Evolutionary conservation across 345 rosid species (phyloP).

Genomic region (Rhodamnia rubescens): DNA sequence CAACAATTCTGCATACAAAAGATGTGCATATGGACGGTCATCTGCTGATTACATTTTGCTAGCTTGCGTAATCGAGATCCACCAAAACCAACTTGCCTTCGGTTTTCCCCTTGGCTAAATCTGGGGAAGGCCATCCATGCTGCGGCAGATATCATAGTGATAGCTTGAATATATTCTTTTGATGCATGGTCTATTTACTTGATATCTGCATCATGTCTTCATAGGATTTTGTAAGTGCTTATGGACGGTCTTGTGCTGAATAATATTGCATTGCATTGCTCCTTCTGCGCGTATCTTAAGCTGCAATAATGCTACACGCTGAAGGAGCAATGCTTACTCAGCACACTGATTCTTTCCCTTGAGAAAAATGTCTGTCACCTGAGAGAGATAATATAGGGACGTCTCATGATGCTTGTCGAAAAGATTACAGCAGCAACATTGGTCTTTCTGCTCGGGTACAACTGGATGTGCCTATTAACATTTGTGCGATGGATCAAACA

Average conservation of each 20-base stretch:
- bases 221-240: too few species aligned
- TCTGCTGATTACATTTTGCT: too few species aligned
- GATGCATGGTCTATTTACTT: too few species aligned
- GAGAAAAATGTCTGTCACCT: conserved; percentile 91
- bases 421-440: too few species aligned
- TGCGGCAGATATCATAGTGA: too few species aligned
- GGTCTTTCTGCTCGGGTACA: neutral
- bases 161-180: too few species aligned
- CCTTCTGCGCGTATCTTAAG: too few species aligned
- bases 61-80: too few species aligned
- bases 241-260: too few species aligned
- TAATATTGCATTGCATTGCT: too few species aligned
- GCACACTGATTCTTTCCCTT: conserved; percentile 83
- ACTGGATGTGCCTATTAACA: neutral
- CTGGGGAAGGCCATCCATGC: neutral
- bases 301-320: neutral
- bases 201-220: too few species aligned
- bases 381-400: conserved; percentile 4
- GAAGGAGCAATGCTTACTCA: neutral
- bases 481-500: neutral
- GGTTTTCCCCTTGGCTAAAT: neutral
- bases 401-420: too few species aligned
- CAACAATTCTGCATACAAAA: neutral
- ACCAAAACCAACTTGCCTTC: neutral
- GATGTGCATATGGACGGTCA: neutral